Base-by-base conservation (phyloP, 805 yeast genomes). In the Ogataea trehalophila region DNA sequence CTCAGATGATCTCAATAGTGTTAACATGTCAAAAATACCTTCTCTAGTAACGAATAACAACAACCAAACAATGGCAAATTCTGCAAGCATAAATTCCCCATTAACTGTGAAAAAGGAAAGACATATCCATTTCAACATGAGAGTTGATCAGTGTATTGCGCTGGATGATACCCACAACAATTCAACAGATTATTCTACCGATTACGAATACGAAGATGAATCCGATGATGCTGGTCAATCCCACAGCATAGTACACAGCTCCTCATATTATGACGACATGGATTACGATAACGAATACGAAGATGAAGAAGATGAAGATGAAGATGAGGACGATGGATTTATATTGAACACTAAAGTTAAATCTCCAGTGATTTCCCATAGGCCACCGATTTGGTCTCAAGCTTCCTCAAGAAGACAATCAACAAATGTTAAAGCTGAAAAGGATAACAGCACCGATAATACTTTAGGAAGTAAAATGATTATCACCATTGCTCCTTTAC, bases 91-190 rank as follows among this genome's bases (percentile, higher is more conserved):
- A 33, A 31, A 37, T 16, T 26, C 46, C 33, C 41, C 26, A 22
- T 55, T 20, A 20, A 26, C 38, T 16, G 46, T 46, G 20, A 72
- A 71, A 47, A 67, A 63, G 35, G 74, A 70, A 54, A 79, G 95
- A 51, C 95, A 79, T 57, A 91, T 94, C 51, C 98, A 91, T 67
- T 94, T 94, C 69, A 94, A 85, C 64, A 95, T 89, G 62, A 81
- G 90, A 45, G 99, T 94, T 33, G 91, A 89, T 64, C 99, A 94
- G 66, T 94, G 99, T 66, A 82, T 87, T 52, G 91, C 96, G 0
- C 63, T 91, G 11, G 81, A 76, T 48, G 61, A 61, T 13, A 60
- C 50, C 41, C 53, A 59, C 29, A 60, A 50, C 41, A 54, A 59
- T 29, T 38, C 39, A 13, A 48, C 61, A 1, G 69, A 67, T 17